Base-by-base conservation (phyloP, 805 yeast genomes). In the Teunomyces stri region DNA sequence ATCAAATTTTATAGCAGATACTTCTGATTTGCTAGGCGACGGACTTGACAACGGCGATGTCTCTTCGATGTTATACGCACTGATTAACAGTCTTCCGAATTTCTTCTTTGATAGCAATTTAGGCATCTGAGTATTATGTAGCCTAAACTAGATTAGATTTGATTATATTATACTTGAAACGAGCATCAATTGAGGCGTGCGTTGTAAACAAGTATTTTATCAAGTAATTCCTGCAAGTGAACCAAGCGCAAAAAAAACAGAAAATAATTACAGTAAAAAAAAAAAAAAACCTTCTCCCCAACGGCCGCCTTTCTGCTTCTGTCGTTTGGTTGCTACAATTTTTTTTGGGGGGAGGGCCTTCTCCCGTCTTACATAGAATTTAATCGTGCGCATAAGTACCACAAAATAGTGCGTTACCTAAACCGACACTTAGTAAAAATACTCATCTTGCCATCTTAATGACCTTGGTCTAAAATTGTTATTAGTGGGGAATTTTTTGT, bases 101-200 rank as follows among this genome's bases (percentile, higher is more conserved):
- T 69, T 63, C 47, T 70, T 71, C 53, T 69, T 59, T 42, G 76
- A 71, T 46, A 68, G 68, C 40, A 67, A 58, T 47, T 43, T 64
- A 36, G 64, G 65, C 22, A 35, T 42, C n/a, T 35, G 34, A 42
- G 18, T 31, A 31, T 36, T 25, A 21, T 36, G 27, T 36, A 16
- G 6, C 40, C 27, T 20, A 36, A 20, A 31, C 10, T 13, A 31
- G 18, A 31, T 31, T 31, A 31, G 34, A 31, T 31, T 31, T 11
- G 16, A 13, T 13, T 13, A 13, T 31, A 31, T 31, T 31, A 13
- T 31, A 31, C 34, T 10, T 31, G 34, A 31, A 31, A 31, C 34
- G 34, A 31, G 18, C 5, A 31, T 6, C 11, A 15, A 13, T 13
- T 31, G 34, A 31, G 34, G 34, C 34, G 34, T 31, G 34, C 34